phyloP scores from a whole-genome alignment of 306 rosid species.

The Ochetophila trinervis region DNA sequence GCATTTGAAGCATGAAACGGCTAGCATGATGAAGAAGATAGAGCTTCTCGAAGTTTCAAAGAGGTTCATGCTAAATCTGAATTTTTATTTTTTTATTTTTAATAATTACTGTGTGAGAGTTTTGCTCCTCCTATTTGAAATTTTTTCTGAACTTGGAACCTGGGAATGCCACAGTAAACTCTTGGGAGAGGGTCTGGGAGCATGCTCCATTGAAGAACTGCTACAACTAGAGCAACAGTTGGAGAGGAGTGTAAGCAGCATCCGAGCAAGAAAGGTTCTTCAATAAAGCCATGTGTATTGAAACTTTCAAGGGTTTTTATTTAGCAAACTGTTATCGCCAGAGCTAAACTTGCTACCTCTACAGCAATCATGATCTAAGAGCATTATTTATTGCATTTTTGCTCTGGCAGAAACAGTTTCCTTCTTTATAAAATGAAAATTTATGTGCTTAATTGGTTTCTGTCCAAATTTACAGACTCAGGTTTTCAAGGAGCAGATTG shows the following conservation, averaged over 20 bases:
- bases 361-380: too few relatives aligned
- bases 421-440: background rate
- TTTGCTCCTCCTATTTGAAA: background rate
- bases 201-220: slow-evolving; percentile 65
- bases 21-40: slow-evolving; percentile 59
- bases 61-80: slow-evolving; percentile 57
- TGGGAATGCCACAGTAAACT: slow-evolving; percentile 46
- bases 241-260: slow-evolving; percentile 52
- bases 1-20: slow-evolving; percentile 60
- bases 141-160: slow-evolving; percentile 7
- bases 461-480: slow-evolving; percentile 43
- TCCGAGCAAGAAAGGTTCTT: slow-evolving; percentile 68
- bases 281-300: background rate
- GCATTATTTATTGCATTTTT: background rate
- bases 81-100: background rate
- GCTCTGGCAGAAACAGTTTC: background rate
- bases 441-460: background rate
- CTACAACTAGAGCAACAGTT: slow-evolving; percentile 59
- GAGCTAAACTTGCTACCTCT: background rate
- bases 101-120: background rate
- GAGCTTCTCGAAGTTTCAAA: slow-evolving; percentile 70
- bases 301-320: background rate
- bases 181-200: slow-evolving; percentile 60
- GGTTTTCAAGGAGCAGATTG: slow-evolving; percentile 55
- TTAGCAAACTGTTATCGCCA: background rate